phyloP scores from a whole-genome alignment of 257 asterid species.

The Solanum boliviense region DNA sequence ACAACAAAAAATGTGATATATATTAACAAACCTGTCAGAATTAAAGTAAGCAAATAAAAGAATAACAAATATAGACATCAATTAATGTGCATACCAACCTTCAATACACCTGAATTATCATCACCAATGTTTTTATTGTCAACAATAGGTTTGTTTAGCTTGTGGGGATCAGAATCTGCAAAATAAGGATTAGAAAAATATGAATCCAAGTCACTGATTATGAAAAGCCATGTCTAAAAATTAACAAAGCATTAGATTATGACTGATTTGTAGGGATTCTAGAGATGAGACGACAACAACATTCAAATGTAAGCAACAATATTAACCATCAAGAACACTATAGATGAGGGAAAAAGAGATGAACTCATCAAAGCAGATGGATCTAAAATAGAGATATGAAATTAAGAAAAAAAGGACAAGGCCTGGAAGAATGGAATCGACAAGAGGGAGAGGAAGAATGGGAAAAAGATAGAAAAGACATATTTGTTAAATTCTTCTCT shows the following conservation, averaged over 20 bases:
- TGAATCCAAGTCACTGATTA: background rate
- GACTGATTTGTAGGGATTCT: background rate
- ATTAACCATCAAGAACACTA: slow-evolving; percentile 29
- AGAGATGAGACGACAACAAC: background rate
- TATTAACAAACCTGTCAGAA: background rate
- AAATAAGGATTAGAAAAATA: background rate
- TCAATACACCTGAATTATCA: slow-evolving; percentile 10
- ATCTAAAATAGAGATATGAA: background rate
- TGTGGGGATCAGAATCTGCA: slow-evolving; percentile 22
- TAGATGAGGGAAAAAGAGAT: slow-evolving; percentile 34
- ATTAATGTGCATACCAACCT: slow-evolving; percentile 31
- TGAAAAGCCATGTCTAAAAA: background rate
- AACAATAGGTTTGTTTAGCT: slow-evolving; percentile 9
- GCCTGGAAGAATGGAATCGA: slow-evolving; percentile 50
- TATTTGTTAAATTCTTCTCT: slow-evolving; percentile 40
- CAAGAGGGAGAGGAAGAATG: slow-evolving; percentile 35
- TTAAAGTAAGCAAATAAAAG: background rate
- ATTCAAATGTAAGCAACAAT: background rate
- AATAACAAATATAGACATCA: background rate
- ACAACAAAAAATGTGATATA: background rate
- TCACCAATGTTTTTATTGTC: slow-evolving; percentile 3
- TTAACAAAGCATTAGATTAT: background rate
- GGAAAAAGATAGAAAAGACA: slow-evolving; percentile 11
- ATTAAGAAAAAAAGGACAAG: too few relatives aligned
- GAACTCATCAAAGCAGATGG: slow-evolving; percentile 53